Conservation (phyloP, 768 basidiomycete genomes). For the Boletus fagicola region DNA sequence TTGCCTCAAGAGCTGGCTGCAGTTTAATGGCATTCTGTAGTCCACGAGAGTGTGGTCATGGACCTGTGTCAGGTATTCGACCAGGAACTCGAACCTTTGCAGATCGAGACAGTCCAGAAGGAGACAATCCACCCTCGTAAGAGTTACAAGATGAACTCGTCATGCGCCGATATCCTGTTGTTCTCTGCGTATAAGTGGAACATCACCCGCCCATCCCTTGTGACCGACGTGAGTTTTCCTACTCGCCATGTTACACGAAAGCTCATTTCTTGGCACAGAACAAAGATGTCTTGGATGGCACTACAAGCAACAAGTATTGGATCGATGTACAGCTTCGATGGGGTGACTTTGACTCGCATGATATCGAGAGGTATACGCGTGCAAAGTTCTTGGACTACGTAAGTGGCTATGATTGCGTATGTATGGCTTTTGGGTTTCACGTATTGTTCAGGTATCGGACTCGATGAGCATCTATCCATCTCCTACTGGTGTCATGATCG, state of each 20-base stretch:
- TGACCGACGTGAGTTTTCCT: conserved; percentile 71
- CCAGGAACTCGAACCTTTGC: conserved; percentile 95
- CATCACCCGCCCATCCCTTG: conserved; percentile 91
- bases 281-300: conserved; percentile 96
- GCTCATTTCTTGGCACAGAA: conserved; percentile 43
- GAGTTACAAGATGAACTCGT: conserved; percentile 99
- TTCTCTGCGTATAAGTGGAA: conserved; percentile 99
- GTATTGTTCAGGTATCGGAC: conserved; percentile 67
- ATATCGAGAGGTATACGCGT: conserved; percentile 97
- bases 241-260: neutral
- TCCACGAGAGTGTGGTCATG: conserved; percentile 92
- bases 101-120: conserved; percentile 99
- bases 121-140: conserved; percentile 99
- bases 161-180: conserved; percentile 96
- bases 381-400: conserved; percentile 99
- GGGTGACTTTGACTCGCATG: conserved; percentile 99
- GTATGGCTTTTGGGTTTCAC: conserved; percentile 4
- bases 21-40: conserved; percentile 36
- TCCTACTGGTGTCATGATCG: conserved; percentile 97
- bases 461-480: conserved; percentile 99
- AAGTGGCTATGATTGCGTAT: conserved; percentile 24
- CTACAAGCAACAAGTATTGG: conserved; percentile 99
- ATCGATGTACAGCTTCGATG: conserved; percentile 92
- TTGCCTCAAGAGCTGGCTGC: conserved; percentile 10
- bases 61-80: conserved; percentile 99